Evolutionary conservation across 2,329 filamentous ascomycete species (phyloP).

Genomic region (Pestalotiopsis sp.): DNA sequence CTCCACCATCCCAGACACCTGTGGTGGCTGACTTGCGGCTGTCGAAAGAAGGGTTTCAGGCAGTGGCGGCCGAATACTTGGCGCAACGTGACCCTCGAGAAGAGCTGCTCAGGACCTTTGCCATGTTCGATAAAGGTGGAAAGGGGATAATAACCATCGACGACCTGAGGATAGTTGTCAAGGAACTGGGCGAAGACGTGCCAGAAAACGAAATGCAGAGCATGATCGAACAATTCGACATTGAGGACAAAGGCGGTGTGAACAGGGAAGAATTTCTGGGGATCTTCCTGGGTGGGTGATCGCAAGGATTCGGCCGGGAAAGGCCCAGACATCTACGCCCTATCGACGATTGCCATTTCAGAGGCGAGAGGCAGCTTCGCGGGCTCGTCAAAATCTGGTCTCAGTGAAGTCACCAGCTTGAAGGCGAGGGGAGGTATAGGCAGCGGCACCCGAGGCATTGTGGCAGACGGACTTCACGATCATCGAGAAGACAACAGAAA

Average conservation of each 20-base stretch:
- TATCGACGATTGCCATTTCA: not conserved
- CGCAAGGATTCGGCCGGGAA: not conserved
- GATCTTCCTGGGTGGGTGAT: constrained; percentile 44
- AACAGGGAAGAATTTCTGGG: constrained; percentile 71
- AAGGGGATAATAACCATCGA: constrained; percentile 90
- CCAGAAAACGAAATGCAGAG: constrained; percentile 90
- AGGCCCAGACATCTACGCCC: not conserved
- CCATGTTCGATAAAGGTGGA: constrained; percentile 88
- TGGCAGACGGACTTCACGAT: not conserved
- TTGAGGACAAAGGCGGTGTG: constrained; percentile 85
- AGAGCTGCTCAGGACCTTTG: constrained; percentile 89
- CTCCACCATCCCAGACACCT: constrained; percentile 54
- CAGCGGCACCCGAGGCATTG: not conserved
- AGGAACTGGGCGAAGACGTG: constrained; percentile 89
- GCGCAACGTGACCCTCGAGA: constrained; percentile 82
- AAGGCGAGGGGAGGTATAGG: not conserved
- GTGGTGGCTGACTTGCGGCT: constrained; percentile 71
- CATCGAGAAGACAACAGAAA: not conserved
- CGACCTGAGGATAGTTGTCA: constrained; percentile 83
- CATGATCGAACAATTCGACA: constrained; percentile 98
- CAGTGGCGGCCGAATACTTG: constrained; percentile 79
- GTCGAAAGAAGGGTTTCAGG: constrained; percentile 72
- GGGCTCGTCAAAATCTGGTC: not conserved
- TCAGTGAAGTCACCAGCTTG: not conserved
- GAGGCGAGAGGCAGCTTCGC: not conserved